These are phyloP conservation scores for Leptographium wingfieldii DNA, from an alignment of 2,329 filamentous ascomycete species.

Conservation along the genomic window DNA sequence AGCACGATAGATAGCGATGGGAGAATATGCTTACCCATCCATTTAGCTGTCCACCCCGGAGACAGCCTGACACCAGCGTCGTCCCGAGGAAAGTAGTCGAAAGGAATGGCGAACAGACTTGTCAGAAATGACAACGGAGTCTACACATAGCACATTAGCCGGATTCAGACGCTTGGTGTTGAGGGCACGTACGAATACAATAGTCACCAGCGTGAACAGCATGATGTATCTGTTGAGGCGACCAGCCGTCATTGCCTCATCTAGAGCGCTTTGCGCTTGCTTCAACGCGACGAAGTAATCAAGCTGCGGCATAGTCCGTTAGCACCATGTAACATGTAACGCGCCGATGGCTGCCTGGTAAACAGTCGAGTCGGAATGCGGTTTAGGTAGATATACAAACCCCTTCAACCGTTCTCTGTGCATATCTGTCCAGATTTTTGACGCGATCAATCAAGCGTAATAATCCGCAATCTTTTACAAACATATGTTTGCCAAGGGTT, in stretches of 20 bases:
- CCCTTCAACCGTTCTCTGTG: not conserved
- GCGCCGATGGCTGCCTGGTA: no score
- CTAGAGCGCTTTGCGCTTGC: not conserved
- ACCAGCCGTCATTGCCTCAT: not conserved
- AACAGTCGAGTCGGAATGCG: no score
- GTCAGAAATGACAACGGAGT: constrained; percentile 1
- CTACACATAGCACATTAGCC: not conserved
- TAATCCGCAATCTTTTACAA: not conserved
- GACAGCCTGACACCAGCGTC: not conserved
- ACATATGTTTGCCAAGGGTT: not conserved
- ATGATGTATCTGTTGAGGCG: not conserved
- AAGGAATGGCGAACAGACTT: not conserved
- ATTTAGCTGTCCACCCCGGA: not conserved
- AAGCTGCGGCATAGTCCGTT: not conserved
- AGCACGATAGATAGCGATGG: not conserved
- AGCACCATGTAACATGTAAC: not conserved
- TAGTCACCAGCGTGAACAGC: not conserved
- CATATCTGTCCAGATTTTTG: not conserved
- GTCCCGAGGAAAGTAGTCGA: not conserved
- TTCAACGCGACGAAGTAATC: constrained; percentile 1
- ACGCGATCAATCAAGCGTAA: not conserved
- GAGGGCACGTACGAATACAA: not conserved
- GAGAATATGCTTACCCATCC: not conserved
- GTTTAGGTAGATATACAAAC: not conserved
- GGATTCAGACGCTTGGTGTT: not conserved